These are phyloP conservation scores for Myxozyma mucilagina DNA, from an alignment of 805 yeast genomes.

Conservation along the genomic window DNA sequence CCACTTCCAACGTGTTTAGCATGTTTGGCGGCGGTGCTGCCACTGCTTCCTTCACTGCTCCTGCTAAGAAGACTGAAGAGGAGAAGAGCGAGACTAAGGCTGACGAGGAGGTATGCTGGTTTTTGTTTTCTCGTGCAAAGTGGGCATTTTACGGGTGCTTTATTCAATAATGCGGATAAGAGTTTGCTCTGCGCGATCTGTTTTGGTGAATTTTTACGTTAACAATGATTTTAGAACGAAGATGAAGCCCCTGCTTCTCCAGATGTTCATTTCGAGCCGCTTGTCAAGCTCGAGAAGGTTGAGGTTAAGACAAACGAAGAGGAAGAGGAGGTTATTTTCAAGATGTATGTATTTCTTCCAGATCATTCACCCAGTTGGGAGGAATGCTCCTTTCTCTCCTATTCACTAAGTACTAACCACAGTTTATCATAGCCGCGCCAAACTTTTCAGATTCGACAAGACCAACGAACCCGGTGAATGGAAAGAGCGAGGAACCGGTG, in stretches of 20 bases:
- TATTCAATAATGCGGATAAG: neutral
- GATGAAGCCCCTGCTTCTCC: conserved; percentile 68
- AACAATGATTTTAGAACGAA: conserved; percentile 43
- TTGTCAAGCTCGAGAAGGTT: conserved; percentile 91
- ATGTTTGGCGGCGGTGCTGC: conserved; percentile 79
- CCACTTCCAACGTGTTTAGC: conserved; percentile 81
- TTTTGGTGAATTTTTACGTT: conserved; percentile 30
- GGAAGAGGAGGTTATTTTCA: conserved; percentile 76
- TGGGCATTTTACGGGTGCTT: neutral
- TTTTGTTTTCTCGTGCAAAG: neutral
- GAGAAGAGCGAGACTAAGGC: neutral
- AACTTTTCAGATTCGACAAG: conserved; percentile 77
- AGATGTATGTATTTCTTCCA: conserved; percentile 50
- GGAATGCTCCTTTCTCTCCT: neutral
- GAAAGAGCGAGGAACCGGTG: conserved; percentile 99
- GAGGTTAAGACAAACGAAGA: conserved; percentile 96
- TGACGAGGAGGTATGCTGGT: conserved; percentile 7
- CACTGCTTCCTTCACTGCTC: conserved; percentile 12
- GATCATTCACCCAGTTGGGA: neutral
- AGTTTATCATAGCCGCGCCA: conserved; percentile 59
- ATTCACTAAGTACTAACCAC: neutral
- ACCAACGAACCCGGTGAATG: conserved; percentile 76
- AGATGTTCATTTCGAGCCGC: conserved; percentile 93
- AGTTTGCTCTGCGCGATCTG: neutral
- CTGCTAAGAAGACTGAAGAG: conserved; percentile 1